These are phyloP conservation scores for Rhododendron griersonianum DNA, from an alignment of 148 eudicot species.

Conservation along the genomic window DNA sequence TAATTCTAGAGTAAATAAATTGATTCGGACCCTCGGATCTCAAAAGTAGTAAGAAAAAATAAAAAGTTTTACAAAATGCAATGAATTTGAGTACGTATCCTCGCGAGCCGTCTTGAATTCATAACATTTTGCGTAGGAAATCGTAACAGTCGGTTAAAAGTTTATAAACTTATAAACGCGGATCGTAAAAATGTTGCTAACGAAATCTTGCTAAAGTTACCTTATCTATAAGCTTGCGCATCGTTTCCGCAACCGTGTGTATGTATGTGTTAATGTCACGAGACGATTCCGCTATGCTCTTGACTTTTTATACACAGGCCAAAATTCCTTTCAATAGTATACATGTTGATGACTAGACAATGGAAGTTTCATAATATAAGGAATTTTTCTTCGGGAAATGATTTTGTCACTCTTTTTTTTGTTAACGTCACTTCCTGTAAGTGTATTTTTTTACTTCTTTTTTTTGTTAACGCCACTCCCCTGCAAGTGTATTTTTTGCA, in stretches of 20 bases:
- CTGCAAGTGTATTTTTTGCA: no score
- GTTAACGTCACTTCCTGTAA: no score
- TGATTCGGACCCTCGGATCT: not conserved
- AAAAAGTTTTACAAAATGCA: not conserved
- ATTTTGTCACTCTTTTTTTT: no score
- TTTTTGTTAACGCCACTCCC: no score
- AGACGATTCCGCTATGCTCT: not conserved
- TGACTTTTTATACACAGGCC: not conserved
- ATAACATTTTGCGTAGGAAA: not conserved
- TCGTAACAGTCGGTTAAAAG: not conserved
- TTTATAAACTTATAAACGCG: no score
- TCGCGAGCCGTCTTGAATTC: not conserved
- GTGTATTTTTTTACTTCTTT: no score
- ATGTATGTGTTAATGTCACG: not conserved
- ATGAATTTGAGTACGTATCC: not conserved
- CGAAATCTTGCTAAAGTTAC: not conserved
- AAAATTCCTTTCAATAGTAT: not conserved
- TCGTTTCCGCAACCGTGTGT: not conserved
- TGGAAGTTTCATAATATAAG: not conserved
- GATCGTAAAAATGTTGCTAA: no score
- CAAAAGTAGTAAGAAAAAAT: not conserved
- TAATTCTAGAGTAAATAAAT: not conserved
- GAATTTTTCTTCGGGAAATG: not conserved
- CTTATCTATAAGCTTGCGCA: not conserved
- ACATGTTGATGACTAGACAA: not conserved